phyloP scores from a whole-genome alignment of 345 rosid species.

The Crucihimalaya himalaica region DNA sequence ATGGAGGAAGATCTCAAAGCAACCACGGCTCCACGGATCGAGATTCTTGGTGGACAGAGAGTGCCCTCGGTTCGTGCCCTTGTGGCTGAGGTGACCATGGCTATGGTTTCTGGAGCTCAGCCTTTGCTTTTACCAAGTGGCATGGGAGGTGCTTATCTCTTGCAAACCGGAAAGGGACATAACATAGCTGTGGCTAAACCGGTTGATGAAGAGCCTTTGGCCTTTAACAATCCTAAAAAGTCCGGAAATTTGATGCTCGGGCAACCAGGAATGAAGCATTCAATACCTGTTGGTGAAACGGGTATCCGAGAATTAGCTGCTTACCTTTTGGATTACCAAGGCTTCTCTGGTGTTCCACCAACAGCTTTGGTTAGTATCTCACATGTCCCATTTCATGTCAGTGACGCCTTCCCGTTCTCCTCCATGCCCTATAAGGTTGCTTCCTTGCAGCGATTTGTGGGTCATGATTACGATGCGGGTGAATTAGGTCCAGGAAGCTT shows the following conservation, averaged over 20 bases:
- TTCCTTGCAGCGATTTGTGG: conserved; percentile 72
- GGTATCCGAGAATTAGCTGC: conserved; percentile 84
- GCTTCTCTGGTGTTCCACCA: conserved; percentile 83
- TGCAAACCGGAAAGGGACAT: conserved; percentile 52
- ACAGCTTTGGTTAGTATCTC: conserved; percentile 76
- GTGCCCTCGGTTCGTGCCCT: conserved; percentile 60
- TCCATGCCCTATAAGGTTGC: conserved; percentile 60
- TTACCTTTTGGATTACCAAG: conserved; percentile 69
- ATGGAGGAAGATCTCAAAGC: conserved; percentile 49
- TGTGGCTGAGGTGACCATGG: conserved; percentile 77
- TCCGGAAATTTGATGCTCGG: conserved; percentile 67
- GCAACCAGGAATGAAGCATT: conserved; percentile 72
- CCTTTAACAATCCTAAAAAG: conserved; percentile 76
- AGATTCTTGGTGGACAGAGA: conserved; percentile 65
- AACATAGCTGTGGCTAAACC: conserved; percentile 81
- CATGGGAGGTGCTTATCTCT: conserved; percentile 77
- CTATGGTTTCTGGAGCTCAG: conserved; percentile 69
- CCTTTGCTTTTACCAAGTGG: conserved; percentile 68
- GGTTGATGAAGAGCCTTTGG: conserved; percentile 80
- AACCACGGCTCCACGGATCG: conserved; percentile 52
- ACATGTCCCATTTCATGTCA: conserved; percentile 59
- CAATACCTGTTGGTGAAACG: conserved; percentile 75
- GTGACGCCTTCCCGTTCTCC: conserved; percentile 42
- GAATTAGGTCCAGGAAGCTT: conserved; percentile 74
- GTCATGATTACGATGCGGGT: conserved; percentile 81